These are phyloP conservation scores for Auricularia sp. DNA, from an alignment of 768 basidiomycete genomes.

Conservation along the genomic window DNA sequence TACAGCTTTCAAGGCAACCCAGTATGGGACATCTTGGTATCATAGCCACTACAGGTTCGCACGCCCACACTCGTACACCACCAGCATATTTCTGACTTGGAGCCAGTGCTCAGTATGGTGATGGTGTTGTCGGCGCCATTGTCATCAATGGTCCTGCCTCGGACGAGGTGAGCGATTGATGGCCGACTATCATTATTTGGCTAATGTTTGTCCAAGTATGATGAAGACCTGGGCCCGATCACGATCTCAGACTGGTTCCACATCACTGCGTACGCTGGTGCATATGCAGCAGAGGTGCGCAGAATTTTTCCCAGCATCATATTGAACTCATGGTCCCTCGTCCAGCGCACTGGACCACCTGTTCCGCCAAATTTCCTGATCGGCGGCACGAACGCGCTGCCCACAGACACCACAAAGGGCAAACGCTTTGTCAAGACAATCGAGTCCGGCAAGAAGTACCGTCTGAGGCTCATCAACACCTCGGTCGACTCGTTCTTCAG, in stretches of 20 bases:
- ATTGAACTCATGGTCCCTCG: background rate
- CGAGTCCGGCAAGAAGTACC: constrained; percentile 4
- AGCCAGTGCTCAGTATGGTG: background rate
- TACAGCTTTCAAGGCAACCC: background rate
- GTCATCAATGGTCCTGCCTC: background rate
- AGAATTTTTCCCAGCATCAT: no score
- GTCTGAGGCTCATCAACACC: constrained; percentile 6
- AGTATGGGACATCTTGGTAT: background rate
- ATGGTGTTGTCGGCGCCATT: background rate
- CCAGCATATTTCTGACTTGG: no score
- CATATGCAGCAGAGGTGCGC: background rate
- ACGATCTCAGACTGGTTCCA: background rate
- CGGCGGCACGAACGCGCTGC: background rate
- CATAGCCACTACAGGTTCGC: background rate
- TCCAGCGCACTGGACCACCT: background rate
- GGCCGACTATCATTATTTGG: background rate
- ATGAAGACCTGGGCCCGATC: background rate
- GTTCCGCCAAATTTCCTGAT: background rate
- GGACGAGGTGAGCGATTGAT: background rate
- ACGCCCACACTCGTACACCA: no score
- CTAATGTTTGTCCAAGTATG: background rate
- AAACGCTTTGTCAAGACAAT: background rate
- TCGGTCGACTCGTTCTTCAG: constrained; percentile 3
- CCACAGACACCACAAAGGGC: background rate
- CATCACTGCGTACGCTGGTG: background rate